Evolutionary conservation across 208 protist genomes (phyloP), one percentile per base, ranked within the genome.

Genomic region (Porcisia hertigi): DNA sequence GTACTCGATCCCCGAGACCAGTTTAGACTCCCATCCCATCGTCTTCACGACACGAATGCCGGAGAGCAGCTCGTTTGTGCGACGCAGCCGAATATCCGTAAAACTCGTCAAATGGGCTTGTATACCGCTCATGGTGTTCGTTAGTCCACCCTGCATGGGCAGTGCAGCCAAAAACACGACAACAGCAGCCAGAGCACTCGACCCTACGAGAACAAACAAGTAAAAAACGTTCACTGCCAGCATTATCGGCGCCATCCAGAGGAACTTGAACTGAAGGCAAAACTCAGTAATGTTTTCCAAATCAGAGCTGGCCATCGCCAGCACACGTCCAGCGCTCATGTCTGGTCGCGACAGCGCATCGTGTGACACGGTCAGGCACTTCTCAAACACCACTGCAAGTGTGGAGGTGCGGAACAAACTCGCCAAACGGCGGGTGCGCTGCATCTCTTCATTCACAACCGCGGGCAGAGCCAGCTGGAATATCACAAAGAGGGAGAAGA

Each of bases 31-130:
- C 95, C 94, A 98, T 12, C 87, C 88, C 87, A 96, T 98, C 23
- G 97, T 86, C 88, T 99, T 99, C 58, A 96, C 93, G 0, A 98
- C 80, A 41, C 94, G 88, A 6, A 99, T 98, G 1, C 90, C 89
- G 30, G 82, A 81, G 14, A 99, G 71, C 45, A 98, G 82, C 77
- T 99, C 96, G 77, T 97, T 98, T 14, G 93, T 97, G 16, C 83
- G 73, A 69, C 94, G 94, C 55, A 98, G 76, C 66, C 97, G 92
- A 36, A 75, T 80, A 79, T 99, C 98, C 2, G 85, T 98, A 62
- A 71, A 69, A 18, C 47, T 69, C 34, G 89, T 71, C 52, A 52
- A 89, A 8, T 54, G 45, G 34, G 20, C 53, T 23, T 85, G 81
- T 53, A 70, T 69, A 12, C 54, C 39, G 18, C 69, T 76, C 52